Conservation (phyloP, 208 protist genomes). For the Acanthamoeba quina region DNA sequence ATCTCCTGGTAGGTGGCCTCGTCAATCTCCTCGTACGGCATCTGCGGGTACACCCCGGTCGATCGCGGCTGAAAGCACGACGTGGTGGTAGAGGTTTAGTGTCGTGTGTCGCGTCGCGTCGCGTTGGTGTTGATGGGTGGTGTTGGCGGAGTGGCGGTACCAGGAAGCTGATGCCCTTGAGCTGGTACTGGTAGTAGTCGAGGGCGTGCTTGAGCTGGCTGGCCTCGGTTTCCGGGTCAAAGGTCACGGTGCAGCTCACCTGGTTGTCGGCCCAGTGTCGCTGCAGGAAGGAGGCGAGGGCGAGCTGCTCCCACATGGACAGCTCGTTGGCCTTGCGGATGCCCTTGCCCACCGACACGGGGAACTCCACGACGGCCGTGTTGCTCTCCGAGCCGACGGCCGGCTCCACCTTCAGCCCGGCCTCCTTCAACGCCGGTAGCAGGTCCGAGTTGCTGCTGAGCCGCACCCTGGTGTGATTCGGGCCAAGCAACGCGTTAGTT, state of each 20-base stretch:
- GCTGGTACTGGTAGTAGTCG: constrained; percentile 92
- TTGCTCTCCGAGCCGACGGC: constrained; percentile 75
- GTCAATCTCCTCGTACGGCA: constrained; percentile 90
- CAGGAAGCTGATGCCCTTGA: constrained; percentile 91
- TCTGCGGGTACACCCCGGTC: constrained; percentile 85
- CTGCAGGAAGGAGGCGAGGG: constrained; percentile 90
- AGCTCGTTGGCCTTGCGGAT: constrained; percentile 85
- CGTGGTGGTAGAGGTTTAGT: no score
- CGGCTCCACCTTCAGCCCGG: constrained; percentile 88
- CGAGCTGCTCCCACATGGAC: constrained; percentile 93
- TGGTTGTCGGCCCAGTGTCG: constrained; percentile 92
- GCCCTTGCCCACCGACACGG: constrained; percentile 87
- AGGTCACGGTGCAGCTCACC: constrained; percentile 90
- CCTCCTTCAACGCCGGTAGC: constrained; percentile 62
- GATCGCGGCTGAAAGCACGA: neutral
- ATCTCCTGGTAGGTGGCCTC: constrained; percentile 80
- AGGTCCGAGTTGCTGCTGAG: constrained; percentile 67
- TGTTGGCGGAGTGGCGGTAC: neutral
- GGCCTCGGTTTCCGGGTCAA: constrained; percentile 88
- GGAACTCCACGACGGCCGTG: constrained; percentile 88
- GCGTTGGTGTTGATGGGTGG: no score
- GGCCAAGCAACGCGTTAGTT: neutral
- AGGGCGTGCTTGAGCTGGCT: constrained; percentile 86
- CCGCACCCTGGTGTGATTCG: neutral
- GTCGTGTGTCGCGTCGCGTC: no score